Base-by-base conservation (phyloP, 176 grass and related monocot species). In the Ampelocalamus luodianensis region DNA sequence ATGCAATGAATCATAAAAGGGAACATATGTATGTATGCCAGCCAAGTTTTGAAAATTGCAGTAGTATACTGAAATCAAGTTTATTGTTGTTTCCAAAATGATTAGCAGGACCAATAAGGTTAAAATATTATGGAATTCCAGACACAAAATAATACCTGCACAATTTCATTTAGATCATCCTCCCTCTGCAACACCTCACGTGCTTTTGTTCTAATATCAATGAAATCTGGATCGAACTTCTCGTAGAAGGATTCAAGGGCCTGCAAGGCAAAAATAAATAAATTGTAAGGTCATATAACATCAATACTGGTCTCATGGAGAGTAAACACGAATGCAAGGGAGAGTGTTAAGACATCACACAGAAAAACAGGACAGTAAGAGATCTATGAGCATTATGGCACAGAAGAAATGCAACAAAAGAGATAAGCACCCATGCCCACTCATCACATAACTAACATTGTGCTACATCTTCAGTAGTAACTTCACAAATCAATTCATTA, bases 121-220 rank as follows among this genome's bases (percentile, higher is more conserved):
- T 29, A 82, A 64, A 68, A 83, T 3, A 38, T 61, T 15, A 58
- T 32, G 10, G 37, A 68, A 38, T 75, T 71, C 8, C 1, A 10
- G 9, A 5, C 63, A 24, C 22, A 73, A 68, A 85, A 86, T 8
- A 37, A 46, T 90, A 97, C 94, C 94, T 97, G 94, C 54, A 97
- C 92, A 72, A 97, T 97, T 94, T 97, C 94, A 85, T 97, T 97
- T 37, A 97, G 80, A 78, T 97, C 94, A 68, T 97, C 94, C 83
- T 97, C 94, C 83, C 92, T 85, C 84, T 97, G 94, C 76, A 97
- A 81, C 49, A 97, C 94, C 48, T 97, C 94, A 85, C 91, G 94
- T 79, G 94, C 94, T 73, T 97, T 97, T 85, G 94, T 97, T 79
- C 94, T 90, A 51, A 97, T 97, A 78, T 93, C 89, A 74, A 97